A percentile compares a stretch with the other conserved stretches of the same genome.
These are phyloP conservation scores for Drechslera avenae DNA, from an alignment of 2,329 filamentous ascomycete genomes.

Conservation along the genomic window DNA sequence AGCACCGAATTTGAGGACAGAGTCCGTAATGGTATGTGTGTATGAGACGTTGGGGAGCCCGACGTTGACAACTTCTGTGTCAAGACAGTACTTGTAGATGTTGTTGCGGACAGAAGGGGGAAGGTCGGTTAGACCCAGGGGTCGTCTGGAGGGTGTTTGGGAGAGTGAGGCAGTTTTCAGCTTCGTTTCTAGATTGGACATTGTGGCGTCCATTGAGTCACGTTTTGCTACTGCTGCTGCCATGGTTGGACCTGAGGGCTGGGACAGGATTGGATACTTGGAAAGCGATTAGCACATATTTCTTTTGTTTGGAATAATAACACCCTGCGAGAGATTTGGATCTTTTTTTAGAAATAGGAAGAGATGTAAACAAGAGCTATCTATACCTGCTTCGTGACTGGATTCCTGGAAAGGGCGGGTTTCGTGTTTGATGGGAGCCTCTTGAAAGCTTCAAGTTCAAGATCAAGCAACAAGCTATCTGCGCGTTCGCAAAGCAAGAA, in stretches of 20 bases:
- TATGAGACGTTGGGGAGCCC: slow-evolving; percentile 40
- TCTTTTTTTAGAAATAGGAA: too few species aligned
- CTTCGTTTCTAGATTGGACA: slow-evolving; percentile 20
- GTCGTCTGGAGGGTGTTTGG: slow-evolving; percentile 28
- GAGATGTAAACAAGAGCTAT: too few species aligned
- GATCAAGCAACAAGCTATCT: too few species aligned
- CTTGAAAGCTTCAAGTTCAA: too few species aligned
- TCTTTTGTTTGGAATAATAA: too few species aligned
- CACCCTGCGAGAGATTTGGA: too few species aligned
- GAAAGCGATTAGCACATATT: not conserved
- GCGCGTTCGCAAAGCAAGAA: too few species aligned
- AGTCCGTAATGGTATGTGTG: slow-evolving; percentile 27
- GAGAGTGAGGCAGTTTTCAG: slow-evolving; percentile 20
- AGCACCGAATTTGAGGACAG: slow-evolving; percentile 32
- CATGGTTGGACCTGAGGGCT: slow-evolving; percentile 4
- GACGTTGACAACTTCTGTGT: slow-evolving; percentile 43
- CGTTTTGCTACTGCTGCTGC: slow-evolving; percentile 20
- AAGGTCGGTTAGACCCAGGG: slow-evolving; percentile 28
- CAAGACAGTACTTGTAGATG: slow-evolving; percentile 42
- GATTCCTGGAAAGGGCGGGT: too few species aligned
- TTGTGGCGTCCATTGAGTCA: slow-evolving; percentile 42
- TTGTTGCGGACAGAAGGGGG: slow-evolving; percentile 39
- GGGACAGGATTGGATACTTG: not conserved
- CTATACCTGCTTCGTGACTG: too few species aligned
- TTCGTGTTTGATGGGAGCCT: too few species aligned